These are phyloP conservation scores for Bromus sterilis DNA, from an alignment of 176 grass and related monocot genomes.

Conservation along the genomic window DNA sequence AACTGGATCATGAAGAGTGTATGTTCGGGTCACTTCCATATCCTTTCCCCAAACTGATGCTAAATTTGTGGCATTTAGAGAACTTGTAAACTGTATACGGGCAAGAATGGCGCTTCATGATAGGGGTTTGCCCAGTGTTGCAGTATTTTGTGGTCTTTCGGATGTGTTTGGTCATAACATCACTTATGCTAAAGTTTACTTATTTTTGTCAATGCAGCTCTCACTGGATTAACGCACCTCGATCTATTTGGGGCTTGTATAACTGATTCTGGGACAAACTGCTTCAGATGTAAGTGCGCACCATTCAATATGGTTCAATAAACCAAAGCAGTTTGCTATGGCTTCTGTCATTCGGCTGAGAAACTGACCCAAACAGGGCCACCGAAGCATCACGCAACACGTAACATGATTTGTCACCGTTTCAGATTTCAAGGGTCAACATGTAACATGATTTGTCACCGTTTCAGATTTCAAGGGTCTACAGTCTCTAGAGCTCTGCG, in stretches of 20 bases:
- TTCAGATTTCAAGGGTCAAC: constrained; percentile 87
- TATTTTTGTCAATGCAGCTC: constrained; percentile 44
- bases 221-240: constrained; percentile 87
- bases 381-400: neutral
- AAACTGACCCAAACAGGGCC: neutral
- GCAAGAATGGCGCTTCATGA: neutral
- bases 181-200: neutral
- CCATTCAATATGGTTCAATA: too few species aligned
- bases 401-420: neutral
- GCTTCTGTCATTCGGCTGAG: neutral
- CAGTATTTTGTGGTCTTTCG: neutral
- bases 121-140: neutral
- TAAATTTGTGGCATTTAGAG: neutral
- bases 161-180: neutral
- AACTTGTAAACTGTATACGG: neutral
- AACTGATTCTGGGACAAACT: constrained; percentile 76
- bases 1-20: neutral
- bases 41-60: neutral
- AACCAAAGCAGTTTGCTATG: neutral
- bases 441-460: neutral
- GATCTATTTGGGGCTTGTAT: constrained; percentile 93
- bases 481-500: constrained; percentile 76
- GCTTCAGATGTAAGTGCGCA: constrained; percentile 60
- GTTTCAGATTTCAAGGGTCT: constrained; percentile 87
- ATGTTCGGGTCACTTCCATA: neutral